These are phyloP conservation scores for Elaeis oleifera DNA, from an alignment of 202 grass and related monocot genomes.

Conservation along the genomic window DNA sequence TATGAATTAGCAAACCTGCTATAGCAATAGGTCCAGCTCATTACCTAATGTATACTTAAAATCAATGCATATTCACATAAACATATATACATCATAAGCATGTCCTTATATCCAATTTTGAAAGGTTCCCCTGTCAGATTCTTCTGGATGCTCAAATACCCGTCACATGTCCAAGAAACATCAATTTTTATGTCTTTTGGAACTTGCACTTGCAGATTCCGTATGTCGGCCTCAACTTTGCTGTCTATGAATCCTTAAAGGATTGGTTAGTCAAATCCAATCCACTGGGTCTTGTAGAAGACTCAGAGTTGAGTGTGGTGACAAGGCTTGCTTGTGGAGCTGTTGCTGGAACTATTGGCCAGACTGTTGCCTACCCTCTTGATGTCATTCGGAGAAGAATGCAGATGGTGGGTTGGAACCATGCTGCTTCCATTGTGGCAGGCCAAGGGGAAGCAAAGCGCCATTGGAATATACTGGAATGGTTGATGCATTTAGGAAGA, in stretches of 20 bases:
- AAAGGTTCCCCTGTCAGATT: no score
- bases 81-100: no score
- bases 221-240: slow-evolving; percentile 18
- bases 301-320: slow-evolving; percentile 7
- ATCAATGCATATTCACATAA: no score
- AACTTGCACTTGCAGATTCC: slow-evolving; percentile 1
- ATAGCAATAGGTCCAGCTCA: no score
- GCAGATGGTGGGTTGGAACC: slow-evolving; percentile 23
- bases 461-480: slow-evolving; percentile 17
- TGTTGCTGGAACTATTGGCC: slow-evolving; percentile 11
- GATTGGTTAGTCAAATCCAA: slow-evolving; percentile 18
- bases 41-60: no score
- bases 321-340: slow-evolving; percentile 16
- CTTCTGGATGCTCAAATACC: no score
- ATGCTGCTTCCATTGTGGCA: slow-evolving; percentile 12
- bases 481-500: slow-evolving; percentile 21
- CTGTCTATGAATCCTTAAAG: slow-evolving; percentile 20
- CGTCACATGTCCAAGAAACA: no score
- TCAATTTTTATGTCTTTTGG: no score
- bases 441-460: slow-evolving; percentile 4
- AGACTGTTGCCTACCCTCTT: slow-evolving; percentile 20
- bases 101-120: no score
- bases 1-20: no score
- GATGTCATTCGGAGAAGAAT: slow-evolving; percentile 20
- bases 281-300: slow-evolving; percentile 7